Base-by-base conservation (phyloP, 768 basidiomycete species). In the Sporobolomyces phaffii region DNA sequence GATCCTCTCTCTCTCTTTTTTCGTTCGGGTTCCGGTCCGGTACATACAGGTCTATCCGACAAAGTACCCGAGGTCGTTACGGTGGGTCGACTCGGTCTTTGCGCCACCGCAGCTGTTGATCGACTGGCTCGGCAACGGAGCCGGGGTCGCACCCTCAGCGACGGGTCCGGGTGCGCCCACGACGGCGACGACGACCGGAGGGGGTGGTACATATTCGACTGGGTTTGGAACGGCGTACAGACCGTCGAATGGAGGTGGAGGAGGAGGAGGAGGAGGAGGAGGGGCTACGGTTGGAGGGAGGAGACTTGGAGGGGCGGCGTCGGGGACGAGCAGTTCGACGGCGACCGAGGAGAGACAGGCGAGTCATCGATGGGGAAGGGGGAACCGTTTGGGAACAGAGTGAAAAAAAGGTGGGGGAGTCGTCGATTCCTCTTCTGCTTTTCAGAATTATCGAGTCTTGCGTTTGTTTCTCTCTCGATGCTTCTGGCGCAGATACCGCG, bases 291-390 rank as follows among this genome's bases (percentile, higher is more conserved):
- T 0, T n/a, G 43, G 4, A n/a, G 34, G 49, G 48, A 53, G n/a
- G 26, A 33, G 43, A 22, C 28, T 53, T 38, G 40, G 43, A 36
- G 61, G 41, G 48, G 22, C 31, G 40, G 22, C 10, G 22, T 43
- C 31, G 43, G 36, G n/a, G n/a, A n/a, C n/a, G n/a, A n/a, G n/a
- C n/a, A n/a, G n/a, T n/a, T n/a, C n/a, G 59, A 44, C 29, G 40
- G 53, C 38, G 41, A 44, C 33, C 48, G 51, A 41, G n/a, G 68
- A 51, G 34, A 20, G 62, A 29, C 24, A 41, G 51, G 49, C 62
- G 45, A 22, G 45, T 44, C 62, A 73, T 48, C 48, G 62, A 31
- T 73, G 69, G 69, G 73, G 73, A 4, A 53, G 58, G 20, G 73
- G 73, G 58, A 61, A 64, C 24, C 57, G 73, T 51, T 49, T 73